Evolutionary conservation across 1,284 basidiomycete genomes (phyloP).

Genomic region (Ustilago nuda): DNA sequence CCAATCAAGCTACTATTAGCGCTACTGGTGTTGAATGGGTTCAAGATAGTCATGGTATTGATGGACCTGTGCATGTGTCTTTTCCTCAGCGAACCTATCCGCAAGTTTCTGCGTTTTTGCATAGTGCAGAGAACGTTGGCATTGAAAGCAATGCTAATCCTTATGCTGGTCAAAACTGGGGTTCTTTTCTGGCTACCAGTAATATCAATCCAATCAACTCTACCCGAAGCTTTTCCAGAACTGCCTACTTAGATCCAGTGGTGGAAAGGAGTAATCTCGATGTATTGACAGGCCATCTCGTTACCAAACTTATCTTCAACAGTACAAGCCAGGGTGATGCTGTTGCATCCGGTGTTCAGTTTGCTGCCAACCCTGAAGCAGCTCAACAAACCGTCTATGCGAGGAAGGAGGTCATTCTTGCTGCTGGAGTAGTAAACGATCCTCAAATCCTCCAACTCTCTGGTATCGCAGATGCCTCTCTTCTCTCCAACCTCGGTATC

Average conservation of each 20-base stretch:
- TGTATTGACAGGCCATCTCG: conserved; percentile 75
- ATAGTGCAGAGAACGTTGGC: conserved; percentile 67
- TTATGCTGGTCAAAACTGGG: conserved; percentile 73
- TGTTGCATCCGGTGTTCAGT: conserved; percentile 74
- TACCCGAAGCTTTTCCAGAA: conserved; percentile 77
- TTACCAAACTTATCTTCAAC: conserved; percentile 76
- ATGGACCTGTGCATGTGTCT: conserved; percentile 71
- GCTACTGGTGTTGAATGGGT: conserved; percentile 58
- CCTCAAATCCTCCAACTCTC: conserved; percentile 71
- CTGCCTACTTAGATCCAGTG: conserved; percentile 78
- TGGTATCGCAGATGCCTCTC: conserved; percentile 72
- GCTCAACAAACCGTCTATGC: conserved; percentile 63
- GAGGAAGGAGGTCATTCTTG: conserved; percentile 70
- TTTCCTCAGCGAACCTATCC: conserved; percentile 53
- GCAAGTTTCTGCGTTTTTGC: conserved; percentile 51
- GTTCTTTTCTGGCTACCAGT: conserved; percentile 75
- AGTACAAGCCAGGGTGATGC: conserved; percentile 68
- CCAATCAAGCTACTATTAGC: conserved; percentile 55
- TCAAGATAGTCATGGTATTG: conserved; percentile 71
- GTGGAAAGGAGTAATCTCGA: conserved; percentile 76
- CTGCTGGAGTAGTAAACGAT: conserved; percentile 71
- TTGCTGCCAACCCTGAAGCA: conserved; percentile 1
- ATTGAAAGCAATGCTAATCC: conserved; percentile 72
- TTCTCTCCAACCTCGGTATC: conserved; percentile 71
- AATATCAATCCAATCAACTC: conserved; percentile 77